Conservation (phyloP, 176 grass and related monocot species). For the Dactylis glomerata region DNA sequence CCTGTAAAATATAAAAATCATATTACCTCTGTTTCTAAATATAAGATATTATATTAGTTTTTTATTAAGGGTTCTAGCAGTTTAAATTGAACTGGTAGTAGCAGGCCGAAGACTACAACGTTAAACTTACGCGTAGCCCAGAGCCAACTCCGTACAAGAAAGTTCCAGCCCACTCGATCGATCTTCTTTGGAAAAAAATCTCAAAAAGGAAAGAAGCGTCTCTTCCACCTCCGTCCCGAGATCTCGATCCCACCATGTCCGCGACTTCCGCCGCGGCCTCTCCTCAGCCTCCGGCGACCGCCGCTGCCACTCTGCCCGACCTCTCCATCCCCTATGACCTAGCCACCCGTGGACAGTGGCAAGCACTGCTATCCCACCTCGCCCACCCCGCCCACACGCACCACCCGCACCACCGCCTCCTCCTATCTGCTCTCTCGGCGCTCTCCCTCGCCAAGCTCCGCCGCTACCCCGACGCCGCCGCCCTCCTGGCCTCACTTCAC, state of each 20-base stretch:
- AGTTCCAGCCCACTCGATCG: not conserved
- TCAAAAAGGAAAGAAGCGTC: not conserved
- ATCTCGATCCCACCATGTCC: conserved; percentile 28
- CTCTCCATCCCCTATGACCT: conserved; percentile 64
- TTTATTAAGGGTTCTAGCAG: too few relatives aligned
- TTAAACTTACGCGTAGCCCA: too few relatives aligned
- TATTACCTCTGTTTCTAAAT: too few relatives aligned
- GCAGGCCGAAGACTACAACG: too few relatives aligned
- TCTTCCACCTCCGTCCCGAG: not conserved
- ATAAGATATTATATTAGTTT: too few relatives aligned
- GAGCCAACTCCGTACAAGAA: not conserved
- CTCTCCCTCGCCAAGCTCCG: conserved; percentile 85
- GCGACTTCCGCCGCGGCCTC: conserved; percentile 7
- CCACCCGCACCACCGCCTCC: conserved; percentile 70
- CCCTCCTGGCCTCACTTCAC: conserved; percentile 65
- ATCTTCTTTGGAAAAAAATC: not conserved
- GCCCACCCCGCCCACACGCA: conserved; percentile 36
- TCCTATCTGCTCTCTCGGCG: conserved; percentile 62
- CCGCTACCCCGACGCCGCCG: conserved; percentile 67
- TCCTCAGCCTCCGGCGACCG: conserved; percentile 13
- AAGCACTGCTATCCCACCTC: conserved; percentile 61
- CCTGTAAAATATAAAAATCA: too few relatives aligned
- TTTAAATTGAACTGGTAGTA: too few relatives aligned
- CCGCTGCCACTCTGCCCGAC: conserved; percentile 7
- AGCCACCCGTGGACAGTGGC: conserved; percentile 85